Base-by-base conservation (phyloP, 768 basidiomycete genomes). In the Mycena amicta region DNA sequence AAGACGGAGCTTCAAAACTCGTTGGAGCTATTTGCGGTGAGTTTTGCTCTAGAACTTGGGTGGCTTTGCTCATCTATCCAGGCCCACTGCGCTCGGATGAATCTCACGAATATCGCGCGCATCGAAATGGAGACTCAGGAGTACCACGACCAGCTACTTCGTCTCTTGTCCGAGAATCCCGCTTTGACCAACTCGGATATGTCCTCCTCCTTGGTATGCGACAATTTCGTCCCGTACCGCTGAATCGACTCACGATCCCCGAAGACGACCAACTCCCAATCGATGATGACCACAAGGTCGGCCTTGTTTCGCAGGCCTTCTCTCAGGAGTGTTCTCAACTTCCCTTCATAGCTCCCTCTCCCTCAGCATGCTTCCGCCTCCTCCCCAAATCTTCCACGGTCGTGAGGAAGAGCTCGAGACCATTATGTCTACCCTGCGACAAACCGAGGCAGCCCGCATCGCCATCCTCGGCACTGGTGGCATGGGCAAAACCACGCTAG, bases 401-500 rank as follows among this genome's bases (percentile, higher is more conserved):
- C 41, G 56, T n/a, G 40, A 57, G 12, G 0, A 20, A 2, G 56
- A 57, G 25, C 41, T 52, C 3, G 5, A 52, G 3, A 16, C 25
- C 5, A 46, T 57, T 5, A 6, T 57, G 1, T 5, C 39, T 5
- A 30, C 29, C 25, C 50, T 57, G 20, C 27, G 3, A 3, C 29
- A 33, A 28, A 29, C 23, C 28, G 20, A 45, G 2, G 37, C 22
- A 1, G 40, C 56, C 13, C 41, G 40, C 2, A 45, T 57, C 23
- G 56, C 49, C 3, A 45, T 57, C n/a, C 50, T 57, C 0, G 56
- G 56, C 5, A 28, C 50, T 23, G 56, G 56, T 16, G 56, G 56
- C 1, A 57, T 57, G 56, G 56, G 56, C 1, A 57, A 57, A 33
- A 57, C 56, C 3, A 57, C 31, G 18, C 40, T 57, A 1, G 56